A percentile compares a stretch with the other conserved stretches of the same genome.
Conservation (phyloP, 495 filamentous ascomycete species). For the Penicilliopsis zonata region DNA sequence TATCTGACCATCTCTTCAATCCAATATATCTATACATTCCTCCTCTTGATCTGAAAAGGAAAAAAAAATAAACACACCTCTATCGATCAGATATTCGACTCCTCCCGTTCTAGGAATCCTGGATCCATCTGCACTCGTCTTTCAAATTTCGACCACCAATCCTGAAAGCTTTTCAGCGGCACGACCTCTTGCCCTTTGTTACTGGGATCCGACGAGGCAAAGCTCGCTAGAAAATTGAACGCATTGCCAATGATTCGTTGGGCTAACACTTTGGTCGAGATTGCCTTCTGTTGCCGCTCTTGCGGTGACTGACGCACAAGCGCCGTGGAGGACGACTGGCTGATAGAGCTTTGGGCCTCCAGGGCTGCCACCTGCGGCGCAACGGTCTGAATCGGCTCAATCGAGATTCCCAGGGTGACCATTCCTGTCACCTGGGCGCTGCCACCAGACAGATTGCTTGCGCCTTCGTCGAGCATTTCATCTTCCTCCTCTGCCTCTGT, state of each 20-base stretch:
- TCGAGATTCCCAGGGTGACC: conserved; percentile 66
- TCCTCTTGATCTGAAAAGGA: conserved; percentile 10
- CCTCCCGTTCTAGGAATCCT: conserved; percentile 74
- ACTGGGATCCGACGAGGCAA: conserved; percentile 42
- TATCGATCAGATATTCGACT: conserved; percentile 21
- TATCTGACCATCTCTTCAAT: no score
- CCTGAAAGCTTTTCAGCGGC: conserved; percentile 78
- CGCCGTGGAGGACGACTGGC: conserved; percentile 17
- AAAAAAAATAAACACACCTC: not conserved
- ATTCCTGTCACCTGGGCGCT: conserved; percentile 17
- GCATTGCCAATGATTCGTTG: conserved; percentile 91
- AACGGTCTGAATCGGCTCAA: conserved; percentile 68
- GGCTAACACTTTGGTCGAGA: conserved; percentile 64
- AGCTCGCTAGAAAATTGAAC: conserved; percentile 93
- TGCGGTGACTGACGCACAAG: conserved; percentile 15
- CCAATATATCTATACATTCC: no score
- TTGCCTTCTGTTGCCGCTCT: conserved; percentile 19
- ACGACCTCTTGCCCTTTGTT: conserved; percentile 64
- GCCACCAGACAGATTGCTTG: conserved; percentile 3
- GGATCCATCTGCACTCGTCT: conserved; percentile 75
- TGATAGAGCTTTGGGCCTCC: conserved; percentile 24
- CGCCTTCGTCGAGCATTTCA: conserved; percentile 32
- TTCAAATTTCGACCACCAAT: conserved; percentile 99
- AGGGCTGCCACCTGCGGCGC: conserved; percentile 50
- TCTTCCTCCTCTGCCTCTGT: conserved; percentile 24